A percentile compares a stretch with the other conserved stretches of the same genome.
phyloP scores from a whole-genome alignment of 768 basidiomycete genomes.

The Gymnopilus dilepis region DNA sequence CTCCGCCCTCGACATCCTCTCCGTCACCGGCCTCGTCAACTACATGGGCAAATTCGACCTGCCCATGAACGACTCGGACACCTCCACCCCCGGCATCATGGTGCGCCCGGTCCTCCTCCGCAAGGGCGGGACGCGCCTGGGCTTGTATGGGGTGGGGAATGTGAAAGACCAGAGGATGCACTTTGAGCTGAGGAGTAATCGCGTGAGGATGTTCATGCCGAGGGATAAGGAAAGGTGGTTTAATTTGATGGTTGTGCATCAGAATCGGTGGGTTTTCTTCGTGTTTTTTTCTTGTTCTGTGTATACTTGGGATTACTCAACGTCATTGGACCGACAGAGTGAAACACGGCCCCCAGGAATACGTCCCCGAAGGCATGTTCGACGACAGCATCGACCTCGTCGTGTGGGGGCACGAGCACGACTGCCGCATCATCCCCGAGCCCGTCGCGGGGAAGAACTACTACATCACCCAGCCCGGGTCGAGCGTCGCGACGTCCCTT shows the following conservation, averaged over 20 bases:
- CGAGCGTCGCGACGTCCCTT: slow-evolving; percentile 91
- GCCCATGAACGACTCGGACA: slow-evolving; percentile 67
- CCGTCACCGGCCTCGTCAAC: slow-evolving; percentile 91
- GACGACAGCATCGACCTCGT: slow-evolving; percentile 94
- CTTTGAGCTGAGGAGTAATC: slow-evolving; percentile 90
- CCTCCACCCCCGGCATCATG: slow-evolving; percentile 75
- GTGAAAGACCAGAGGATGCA: slow-evolving; percentile 97
- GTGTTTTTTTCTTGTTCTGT: not conserved
- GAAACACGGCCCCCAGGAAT: slow-evolving; percentile 92
- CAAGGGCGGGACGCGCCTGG: slow-evolving; percentile 87
- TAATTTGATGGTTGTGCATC: slow-evolving; percentile 91
- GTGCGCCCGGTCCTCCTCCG: slow-evolving; percentile 89
- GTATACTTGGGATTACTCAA: too few species aligned
- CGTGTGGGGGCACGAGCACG: slow-evolving; percentile 99
- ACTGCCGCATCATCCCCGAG: slow-evolving; percentile 91
- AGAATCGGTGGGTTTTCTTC: slow-evolving; percentile 76
- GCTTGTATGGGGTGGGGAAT: slow-evolving; percentile 94
- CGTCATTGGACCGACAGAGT: too few species aligned
- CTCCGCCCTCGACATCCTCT: slow-evolving; percentile 93
- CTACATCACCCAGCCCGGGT: slow-evolving; percentile 93
- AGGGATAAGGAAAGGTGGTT: slow-evolving; percentile 92
- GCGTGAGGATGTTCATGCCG: slow-evolving; percentile 97
- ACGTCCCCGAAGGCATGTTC: slow-evolving; percentile 95
- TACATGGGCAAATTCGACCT: slow-evolving; percentile 98
- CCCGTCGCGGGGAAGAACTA: slow-evolving; percentile 91